Percentiles rank a stretch among this genome's conserved stretches.
Evolutionary conservation across 1,284 basidiomycete species (phyloP).

Genomic region (Cutaneotrichosporon arboriforme): DNA sequence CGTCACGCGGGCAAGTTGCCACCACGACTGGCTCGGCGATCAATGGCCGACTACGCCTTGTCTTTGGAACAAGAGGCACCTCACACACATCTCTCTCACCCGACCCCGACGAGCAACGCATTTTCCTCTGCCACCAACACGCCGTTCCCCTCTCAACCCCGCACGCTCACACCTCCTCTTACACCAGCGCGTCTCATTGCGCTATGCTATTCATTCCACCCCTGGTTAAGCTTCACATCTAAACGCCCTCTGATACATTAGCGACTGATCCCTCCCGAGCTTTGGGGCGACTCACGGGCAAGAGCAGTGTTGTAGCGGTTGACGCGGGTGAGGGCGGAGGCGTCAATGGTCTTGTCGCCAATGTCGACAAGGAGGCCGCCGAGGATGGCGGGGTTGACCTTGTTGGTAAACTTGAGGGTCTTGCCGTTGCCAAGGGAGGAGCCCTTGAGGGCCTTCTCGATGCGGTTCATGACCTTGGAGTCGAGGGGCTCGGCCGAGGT

Average conservation of each 20-base stretch:
- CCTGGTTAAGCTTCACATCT: slow-evolving; percentile 18
- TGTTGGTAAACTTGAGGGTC: slow-evolving; percentile 78
- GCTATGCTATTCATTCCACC: slow-evolving; percentile 23
- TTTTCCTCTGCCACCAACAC: too few species aligned
- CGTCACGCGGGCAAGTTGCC: too few species aligned
- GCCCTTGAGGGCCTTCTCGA: slow-evolving; percentile 78
- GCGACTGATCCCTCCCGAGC: not conserved
- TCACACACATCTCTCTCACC: too few species aligned
- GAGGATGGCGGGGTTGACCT: slow-evolving; percentile 81
- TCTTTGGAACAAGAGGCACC: too few species aligned
- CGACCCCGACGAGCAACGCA: too few species aligned
- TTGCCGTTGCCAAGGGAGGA: slow-evolving; percentile 80
- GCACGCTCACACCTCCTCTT: not conserved
- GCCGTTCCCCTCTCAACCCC: not conserved
- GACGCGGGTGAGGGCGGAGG: slow-evolving; percentile 86
- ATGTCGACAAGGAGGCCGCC: slow-evolving; percentile 94
- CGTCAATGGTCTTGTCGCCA: slow-evolving; percentile 91
- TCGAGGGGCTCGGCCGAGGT: slow-evolving; percentile 76
- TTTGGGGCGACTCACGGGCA: slow-evolving; percentile 54
- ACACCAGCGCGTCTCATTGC: not conserved
- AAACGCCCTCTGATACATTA: slow-evolving; percentile 31
- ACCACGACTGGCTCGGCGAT: too few species aligned
- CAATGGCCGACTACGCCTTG: too few species aligned
- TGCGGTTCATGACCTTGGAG: slow-evolving; percentile 64
- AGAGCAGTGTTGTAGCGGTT: slow-evolving; percentile 89